Base-by-base conservation (phyloP, 495 filamentous ascomycete genomes). In the Penicillium tannophilum region DNA sequence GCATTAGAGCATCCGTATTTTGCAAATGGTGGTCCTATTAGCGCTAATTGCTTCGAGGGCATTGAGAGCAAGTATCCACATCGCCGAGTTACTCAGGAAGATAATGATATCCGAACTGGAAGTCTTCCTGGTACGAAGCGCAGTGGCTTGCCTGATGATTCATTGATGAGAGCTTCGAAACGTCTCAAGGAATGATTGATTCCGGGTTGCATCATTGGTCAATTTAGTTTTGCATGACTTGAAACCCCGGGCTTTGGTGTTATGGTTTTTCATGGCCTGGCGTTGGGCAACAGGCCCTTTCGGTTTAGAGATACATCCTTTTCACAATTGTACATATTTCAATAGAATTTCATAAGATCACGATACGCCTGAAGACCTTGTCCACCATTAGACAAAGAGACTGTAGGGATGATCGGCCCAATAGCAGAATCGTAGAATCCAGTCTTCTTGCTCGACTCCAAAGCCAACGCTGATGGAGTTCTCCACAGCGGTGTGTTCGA, bases 1-100 rank as follows among this genome's bases (percentile, higher is more conserved):
- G 95, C 94, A 12, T 78, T 99, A 14, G 84, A 90, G 61, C 93
- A 97, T 68, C 84, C 89, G 0, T 99, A 97, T 71, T 96, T 97
- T 70, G 80, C 80, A 1, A 80, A 80, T 51, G 84, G 83, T 3
- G 83, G 87, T 33, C 85, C 85, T 54, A 81, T 87, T 16, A 84
- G 80, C 20, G 78, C 82, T 8, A 92, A 96, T 71, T 97, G 94
- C 69, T 99, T 99, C 64, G 91, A 96, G 65, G 91, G 92, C 0
- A 80, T 90, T 49, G 88, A 88, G 66, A 84, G 82, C 57, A 89
- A 94, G 67, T 99, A 99, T 74, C 94, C 95, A 2, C 85, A 89
- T 66, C 86, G 94, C 2, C 84, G 91, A 43, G 93, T 99, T 6
- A 95, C 87, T 52, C 88, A 93, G 65, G 94, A 98, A 63, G 92